Base-by-base conservation (phyloP, 176 grass and related monocot genomes). In the Phragmites australis region DNA sequence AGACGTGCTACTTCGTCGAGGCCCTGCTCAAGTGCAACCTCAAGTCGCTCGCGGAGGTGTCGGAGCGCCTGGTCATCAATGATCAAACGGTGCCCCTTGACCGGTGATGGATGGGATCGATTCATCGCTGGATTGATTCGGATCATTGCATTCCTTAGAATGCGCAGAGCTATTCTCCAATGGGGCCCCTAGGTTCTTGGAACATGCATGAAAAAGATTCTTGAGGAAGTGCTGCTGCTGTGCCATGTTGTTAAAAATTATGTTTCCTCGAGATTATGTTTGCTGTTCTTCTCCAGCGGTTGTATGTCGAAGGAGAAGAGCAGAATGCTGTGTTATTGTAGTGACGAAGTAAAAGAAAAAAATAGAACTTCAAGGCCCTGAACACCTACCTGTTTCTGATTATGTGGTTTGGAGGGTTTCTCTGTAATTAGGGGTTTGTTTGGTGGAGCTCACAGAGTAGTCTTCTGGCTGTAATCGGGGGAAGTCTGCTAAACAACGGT, bases 11-110 rank as follows among this genome's bases (percentile, higher is more conserved):
- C 70, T 97, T 97, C 61, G 87, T 97, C 15, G 91, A 97, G 75
- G 89, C 91, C 34, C 63, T 97, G 47, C 87, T 97, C 81, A 97
- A 94, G 61, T 97, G 94, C 94, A 97, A 97, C 85, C 91, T 97
- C 76, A 94, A 97, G 72, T 97, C 94, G 12, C 87, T 97, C 7
- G 94, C 91, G 1, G 89, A 92, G 26, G 89, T 97, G 40, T 94
- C 94, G 0, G 94, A 97, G 80, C 79, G 89, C 62, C 80, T 87
- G n/a, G 89, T 90, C 17, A 63, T 83, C 76, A 78, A 83, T 77
- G 91, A 92, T 63, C 88, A 66, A 53, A 93, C 91, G 1, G 91
- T 90, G 68, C 78, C 82, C 23, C 86, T 93, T 67, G 85, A 90
- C 68, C 46, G 65, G 50, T 93, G 82, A 87, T 82, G 3, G 3